phyloP scores from a whole-genome alignment of 1,284 basidiomycete species.

The Puccinia novopanici region DNA sequence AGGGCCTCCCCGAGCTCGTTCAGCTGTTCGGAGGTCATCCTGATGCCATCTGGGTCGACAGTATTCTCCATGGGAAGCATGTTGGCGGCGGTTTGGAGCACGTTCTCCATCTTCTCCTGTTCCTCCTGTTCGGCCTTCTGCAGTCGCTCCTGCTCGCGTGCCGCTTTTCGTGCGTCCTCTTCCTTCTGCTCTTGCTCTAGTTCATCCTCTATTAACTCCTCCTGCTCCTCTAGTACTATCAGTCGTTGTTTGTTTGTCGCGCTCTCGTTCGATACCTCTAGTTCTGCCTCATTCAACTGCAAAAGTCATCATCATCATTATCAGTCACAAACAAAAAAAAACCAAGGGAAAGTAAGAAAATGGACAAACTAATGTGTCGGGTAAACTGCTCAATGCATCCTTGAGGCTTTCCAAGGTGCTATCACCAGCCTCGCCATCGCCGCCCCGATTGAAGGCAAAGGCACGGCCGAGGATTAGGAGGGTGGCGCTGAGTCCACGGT shows the following conservation, averaged over 20 bases:
- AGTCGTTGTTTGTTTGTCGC: constrained; percentile 97
- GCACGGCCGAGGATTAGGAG: constrained; percentile 88
- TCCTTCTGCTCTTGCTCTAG: constrained; percentile 78
- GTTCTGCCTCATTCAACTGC: constrained; percentile 91
- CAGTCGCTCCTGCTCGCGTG: constrained; percentile 51
- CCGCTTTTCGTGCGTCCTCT: constrained; percentile 55
- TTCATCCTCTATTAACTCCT: constrained; percentile 98
- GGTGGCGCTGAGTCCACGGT: constrained; percentile 82
- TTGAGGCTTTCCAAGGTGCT: constrained; percentile 82
- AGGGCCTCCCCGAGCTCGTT: constrained; percentile 90
- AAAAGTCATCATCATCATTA: background rate
- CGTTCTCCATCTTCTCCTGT: constrained; percentile 47
- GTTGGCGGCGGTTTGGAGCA: constrained; percentile 51
- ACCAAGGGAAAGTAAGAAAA: background rate
- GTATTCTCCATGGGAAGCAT: constrained; percentile 51
- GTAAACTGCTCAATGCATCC: constrained; percentile 85
- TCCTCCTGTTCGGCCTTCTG: constrained; percentile 51
- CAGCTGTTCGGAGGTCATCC: constrained; percentile 96
- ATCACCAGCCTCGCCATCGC: constrained; percentile 70
- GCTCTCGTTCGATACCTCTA: constrained; percentile 88
- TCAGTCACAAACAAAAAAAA: background rate
- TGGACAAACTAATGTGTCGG: constrained; percentile 80
- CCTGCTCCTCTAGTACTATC: constrained; percentile 95
- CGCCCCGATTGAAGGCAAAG: constrained; percentile 79
- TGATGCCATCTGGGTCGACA: constrained; percentile 68